phyloP scores from a whole-genome alignment of 1,284 basidiomycete genomes.

The Microbotryum violaceum region DNA sequence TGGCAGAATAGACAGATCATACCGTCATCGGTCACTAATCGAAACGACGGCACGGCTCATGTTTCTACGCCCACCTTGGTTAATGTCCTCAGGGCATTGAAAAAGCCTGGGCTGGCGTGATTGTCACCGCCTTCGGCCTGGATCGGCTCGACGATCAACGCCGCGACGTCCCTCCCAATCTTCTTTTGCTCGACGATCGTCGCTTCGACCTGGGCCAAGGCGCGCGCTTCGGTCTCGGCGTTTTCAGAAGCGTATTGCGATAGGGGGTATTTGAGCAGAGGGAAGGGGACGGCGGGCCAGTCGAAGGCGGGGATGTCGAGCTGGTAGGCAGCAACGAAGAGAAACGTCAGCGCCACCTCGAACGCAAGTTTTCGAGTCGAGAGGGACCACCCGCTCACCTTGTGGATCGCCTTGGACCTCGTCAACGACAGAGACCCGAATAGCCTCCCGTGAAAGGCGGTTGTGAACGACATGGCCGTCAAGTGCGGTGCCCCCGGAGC shows the following conservation, averaged over 20 bases:
- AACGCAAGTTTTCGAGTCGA: not conserved
- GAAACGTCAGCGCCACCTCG: not conserved
- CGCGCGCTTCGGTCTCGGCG: constrained; percentile 41
- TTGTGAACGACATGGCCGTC: constrained; percentile 48
- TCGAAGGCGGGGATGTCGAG: constrained; percentile 53
- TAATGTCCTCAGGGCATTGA: constrained; percentile 46
- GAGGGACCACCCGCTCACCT: constrained; percentile 32
- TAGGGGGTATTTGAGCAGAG: constrained; percentile 49
- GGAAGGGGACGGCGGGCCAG: constrained; percentile 50
- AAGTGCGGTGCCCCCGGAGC: constrained; percentile 48
- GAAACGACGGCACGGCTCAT: not conserved
- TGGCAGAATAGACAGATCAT: not conserved
- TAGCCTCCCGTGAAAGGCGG: constrained; percentile 48
- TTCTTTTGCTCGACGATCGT: constrained; percentile 42
- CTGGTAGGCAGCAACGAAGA: constrained; percentile 16
- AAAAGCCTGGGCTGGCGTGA: constrained; percentile 49
- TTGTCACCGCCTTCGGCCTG: constrained; percentile 51
- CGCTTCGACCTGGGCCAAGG: constrained; percentile 41
- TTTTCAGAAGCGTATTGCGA: constrained; percentile 44
- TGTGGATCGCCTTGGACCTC: constrained; percentile 46
- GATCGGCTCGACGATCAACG: constrained; percentile 52
- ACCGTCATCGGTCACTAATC: not conserved
- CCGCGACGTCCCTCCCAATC: constrained; percentile 45
- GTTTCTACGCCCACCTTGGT: constrained; percentile 38
- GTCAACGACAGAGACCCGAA: constrained; percentile 49